These are phyloP conservation scores for Xylariaceae sp. DNA, from an alignment of 2,329 filamentous ascomycete genomes.

Conservation along the genomic window DNA sequence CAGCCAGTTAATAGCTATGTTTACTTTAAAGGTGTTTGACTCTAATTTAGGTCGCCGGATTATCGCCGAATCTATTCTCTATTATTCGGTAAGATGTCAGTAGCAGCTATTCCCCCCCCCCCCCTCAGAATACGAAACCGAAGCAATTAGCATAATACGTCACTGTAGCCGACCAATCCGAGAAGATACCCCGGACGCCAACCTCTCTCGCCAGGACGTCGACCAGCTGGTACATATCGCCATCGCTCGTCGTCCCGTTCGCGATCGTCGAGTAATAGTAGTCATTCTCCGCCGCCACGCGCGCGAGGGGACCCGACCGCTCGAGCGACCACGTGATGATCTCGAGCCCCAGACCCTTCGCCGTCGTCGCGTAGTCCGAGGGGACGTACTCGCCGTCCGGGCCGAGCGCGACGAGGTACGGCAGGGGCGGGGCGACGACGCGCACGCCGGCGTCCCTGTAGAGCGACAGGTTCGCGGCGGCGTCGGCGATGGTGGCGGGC, in stretches of 20 bases:
- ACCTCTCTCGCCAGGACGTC: slow-evolving; percentile 66
- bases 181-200: slow-evolving; percentile 64
- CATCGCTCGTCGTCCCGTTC: slow-evolving; percentile 61
- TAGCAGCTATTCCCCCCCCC: not conserved
- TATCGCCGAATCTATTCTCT: not conserved
- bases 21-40: not conserved
- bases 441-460: slow-evolving; percentile 62
- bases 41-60: not conserved
- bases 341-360: slow-evolving; percentile 63
- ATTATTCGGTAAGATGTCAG: not conserved
- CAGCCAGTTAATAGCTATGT: no score
- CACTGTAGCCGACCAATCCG: slow-evolving; percentile 69
- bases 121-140: slow-evolving; percentile 26
- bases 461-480: slow-evolving; percentile 57
- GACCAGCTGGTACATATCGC: slow-evolving; percentile 67
- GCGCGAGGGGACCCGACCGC: slow-evolving; percentile 61
- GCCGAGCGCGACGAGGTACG: slow-evolving; percentile 59
- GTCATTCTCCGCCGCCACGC: slow-evolving; percentile 47
- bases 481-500: slow-evolving; percentile 52
- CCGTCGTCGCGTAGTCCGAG: slow-evolving; percentile 62
- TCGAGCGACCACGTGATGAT: slow-evolving; percentile 73
- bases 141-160: slow-evolving; percentile 76
- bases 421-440: slow-evolving; percentile 65
- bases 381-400: slow-evolving; percentile 60
- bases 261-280: slow-evolving; percentile 62